These are phyloP conservation scores for Neofusicoccum kwambonambiense DNA, from an alignment of 2,329 filamentous ascomycete genomes.

Conservation along the genomic window DNA sequence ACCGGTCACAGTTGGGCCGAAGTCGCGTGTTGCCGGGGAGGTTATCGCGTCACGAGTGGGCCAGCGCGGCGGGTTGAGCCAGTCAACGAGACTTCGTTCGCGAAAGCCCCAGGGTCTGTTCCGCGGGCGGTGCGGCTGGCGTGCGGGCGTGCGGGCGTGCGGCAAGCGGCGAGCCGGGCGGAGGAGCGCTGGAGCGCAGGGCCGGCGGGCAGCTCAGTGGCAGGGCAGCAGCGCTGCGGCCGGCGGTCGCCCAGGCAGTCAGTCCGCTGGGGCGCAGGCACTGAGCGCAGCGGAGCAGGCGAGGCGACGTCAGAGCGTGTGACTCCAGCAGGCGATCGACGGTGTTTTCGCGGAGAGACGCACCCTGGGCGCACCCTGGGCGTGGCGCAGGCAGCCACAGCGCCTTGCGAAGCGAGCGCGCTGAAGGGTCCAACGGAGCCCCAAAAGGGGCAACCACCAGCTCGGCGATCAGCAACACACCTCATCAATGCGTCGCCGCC, in stretches of 20 bases:
- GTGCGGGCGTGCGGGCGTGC: neutral
- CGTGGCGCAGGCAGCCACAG: neutral
- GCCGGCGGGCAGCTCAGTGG: neutral
- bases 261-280: too few relatives aligned
- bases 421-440: neutral
- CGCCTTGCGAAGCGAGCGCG: neutral
- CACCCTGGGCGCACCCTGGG: too few relatives aligned
- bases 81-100: neutral
- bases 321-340: constrained; percentile 3
- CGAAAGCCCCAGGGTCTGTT: neutral
- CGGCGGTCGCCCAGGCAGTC: too few relatives aligned
- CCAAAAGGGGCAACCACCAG: neutral
- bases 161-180: neutral
- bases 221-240: neutral
- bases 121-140: neutral
- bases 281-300: neutral
- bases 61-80: neutral
- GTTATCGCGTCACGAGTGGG: constrained; percentile 3
- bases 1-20: neutral
- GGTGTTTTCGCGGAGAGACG: constrained; percentile 4
- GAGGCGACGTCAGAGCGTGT: constrained; percentile 7
- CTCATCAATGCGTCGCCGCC: neutral
- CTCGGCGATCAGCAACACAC: neutral
- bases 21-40: constrained; percentile 3
- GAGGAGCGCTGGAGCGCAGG: neutral